Percentiles rank a stretch among this genome's conserved stretches.
phyloP scores from a whole-genome alignment of 441 rosid genomes.

The Erodium texanum region DNA sequence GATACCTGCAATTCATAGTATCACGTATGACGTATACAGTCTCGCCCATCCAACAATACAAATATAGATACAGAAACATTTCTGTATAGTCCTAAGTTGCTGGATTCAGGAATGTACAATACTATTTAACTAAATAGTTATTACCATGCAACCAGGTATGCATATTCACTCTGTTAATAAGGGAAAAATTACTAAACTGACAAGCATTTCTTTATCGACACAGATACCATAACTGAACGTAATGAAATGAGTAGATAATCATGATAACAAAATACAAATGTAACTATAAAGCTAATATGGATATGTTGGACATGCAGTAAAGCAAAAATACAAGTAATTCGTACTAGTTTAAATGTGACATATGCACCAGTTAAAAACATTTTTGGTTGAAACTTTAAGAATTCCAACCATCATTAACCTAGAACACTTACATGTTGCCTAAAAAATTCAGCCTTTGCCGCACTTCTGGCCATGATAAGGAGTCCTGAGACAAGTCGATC shows the following conservation, averaged over 20 bases:
- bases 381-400: not conserved
- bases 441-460: conserved; percentile 70
- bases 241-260: not conserved
- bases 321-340: not conserved
- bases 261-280: conserved; percentile 1
- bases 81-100: not conserved
- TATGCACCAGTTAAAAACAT: not conserved
- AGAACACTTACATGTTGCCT: conserved; percentile 57
- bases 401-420: not conserved
- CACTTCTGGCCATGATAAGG: conserved; percentile 81
- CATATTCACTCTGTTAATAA: not conserved
- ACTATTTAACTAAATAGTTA: not conserved
- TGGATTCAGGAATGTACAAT: no score
- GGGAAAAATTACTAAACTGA: not conserved
- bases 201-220: conserved; percentile 1
- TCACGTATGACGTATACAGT: not conserved
- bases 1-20: not conserved
- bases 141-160: conserved; percentile 2
- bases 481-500: conserved; percentile 92
- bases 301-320: not conserved
- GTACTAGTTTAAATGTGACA: not conserved
- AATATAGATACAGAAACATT: not conserved
- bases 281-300: not conserved
- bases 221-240: not conserved
- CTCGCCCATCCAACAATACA: not conserved